Evolutionary conservation across 306 rosid genomes (phyloP).

Genomic region (Hippophae gyantsensis): DNA sequence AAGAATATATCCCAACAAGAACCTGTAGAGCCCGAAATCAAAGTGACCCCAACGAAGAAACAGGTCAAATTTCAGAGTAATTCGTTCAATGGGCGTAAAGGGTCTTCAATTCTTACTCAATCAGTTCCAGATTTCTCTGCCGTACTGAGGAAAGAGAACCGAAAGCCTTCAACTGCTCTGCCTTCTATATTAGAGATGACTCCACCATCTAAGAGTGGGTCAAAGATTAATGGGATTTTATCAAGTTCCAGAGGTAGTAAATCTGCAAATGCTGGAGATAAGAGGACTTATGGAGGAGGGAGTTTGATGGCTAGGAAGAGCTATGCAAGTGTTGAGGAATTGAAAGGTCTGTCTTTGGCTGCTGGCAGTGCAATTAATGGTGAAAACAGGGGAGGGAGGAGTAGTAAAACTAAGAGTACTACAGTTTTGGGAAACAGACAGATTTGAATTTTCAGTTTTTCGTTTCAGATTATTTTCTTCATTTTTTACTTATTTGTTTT

Average conservation of each 20-base stretch:
- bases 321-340: slow-evolving; percentile 59
- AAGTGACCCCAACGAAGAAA: slow-evolving; percentile 44
- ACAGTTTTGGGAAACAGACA: slow-evolving; percentile 43
- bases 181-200: slow-evolving; percentile 49
- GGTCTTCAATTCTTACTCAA: slow-evolving; percentile 53
- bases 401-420: slow-evolving; percentile 17
- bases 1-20: slow-evolving; percentile 23
- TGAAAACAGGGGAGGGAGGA: slow-evolving; percentile 49
- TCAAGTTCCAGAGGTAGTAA: slow-evolving; percentile 63
- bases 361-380: slow-evolving; percentile 57
- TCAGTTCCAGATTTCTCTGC: slow-evolving; percentile 92
- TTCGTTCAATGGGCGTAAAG: slow-evolving; percentile 25
- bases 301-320: slow-evolving; percentile 66
- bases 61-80: slow-evolving; percentile 45
- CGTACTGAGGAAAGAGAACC: slow-evolving; percentile 62
- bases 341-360: slow-evolving; percentile 48
- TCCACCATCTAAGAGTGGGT: slow-evolving; percentile 47
- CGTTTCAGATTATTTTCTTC: background rate
- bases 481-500: background rate
- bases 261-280: slow-evolving; percentile 68
- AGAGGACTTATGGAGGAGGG: slow-evolving; percentile 23
- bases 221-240: slow-evolving; percentile 32
- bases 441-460: slow-evolving; percentile 20
- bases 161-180: slow-evolving; percentile 39
- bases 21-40: slow-evolving; percentile 15